Percentiles rank a stretch among this genome's conserved stretches.
Conservation (phyloP, 495 filamentous ascomycete species). For the Oleoguttula mirabilis region DNA sequence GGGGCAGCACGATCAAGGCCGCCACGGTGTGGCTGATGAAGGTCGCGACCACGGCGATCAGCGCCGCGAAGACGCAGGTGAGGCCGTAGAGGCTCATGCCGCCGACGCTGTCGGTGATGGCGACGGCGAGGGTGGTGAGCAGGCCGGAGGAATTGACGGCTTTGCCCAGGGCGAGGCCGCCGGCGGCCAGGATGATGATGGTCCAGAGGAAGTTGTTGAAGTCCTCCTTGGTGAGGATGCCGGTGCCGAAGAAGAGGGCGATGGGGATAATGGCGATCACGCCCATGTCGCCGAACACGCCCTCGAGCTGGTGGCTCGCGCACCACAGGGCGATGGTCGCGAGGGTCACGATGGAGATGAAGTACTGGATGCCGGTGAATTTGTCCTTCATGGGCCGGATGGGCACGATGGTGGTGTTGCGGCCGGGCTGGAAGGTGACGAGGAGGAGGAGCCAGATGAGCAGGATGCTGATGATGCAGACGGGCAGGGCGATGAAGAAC, state of each 20-base stretch:
- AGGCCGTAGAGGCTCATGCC: slow-evolving; percentile 78
- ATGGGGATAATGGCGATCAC: slow-evolving; percentile 95
- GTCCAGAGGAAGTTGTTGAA: slow-evolving; percentile 99
- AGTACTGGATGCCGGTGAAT: slow-evolving; percentile 85
- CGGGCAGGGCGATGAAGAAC: slow-evolving; percentile 92
- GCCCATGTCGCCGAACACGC: slow-evolving; percentile 91
- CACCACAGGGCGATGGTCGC: slow-evolving; percentile 88
- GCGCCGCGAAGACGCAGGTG: slow-evolving; percentile 66
- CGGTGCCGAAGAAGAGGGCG: slow-evolving; percentile 90
- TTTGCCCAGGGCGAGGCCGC: slow-evolving; percentile 84
- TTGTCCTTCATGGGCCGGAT: slow-evolving; percentile 78
- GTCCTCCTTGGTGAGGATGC: slow-evolving; percentile 96
- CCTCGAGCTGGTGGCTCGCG: slow-evolving; percentile 73
- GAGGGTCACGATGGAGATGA: slow-evolving; percentile 76
- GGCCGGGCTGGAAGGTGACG: slow-evolving; percentile 68
- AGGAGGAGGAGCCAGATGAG: slow-evolving; percentile 83
- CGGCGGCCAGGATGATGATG: slow-evolving; percentile 96
- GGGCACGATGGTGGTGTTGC: slow-evolving; percentile 79
- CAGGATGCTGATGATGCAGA: slow-evolving; percentile 80
- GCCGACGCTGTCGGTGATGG: slow-evolving; percentile 61
- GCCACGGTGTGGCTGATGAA: slow-evolving; percentile 98
- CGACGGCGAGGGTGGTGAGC: slow-evolving; percentile 71
- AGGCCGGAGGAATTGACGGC: slow-evolving; percentile 87
- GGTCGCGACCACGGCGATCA: slow-evolving; percentile 89
- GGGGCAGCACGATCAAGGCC: slow-evolving; percentile 83